These are phyloP conservation scores for Crataegus laevigata DNA, from an alignment of 306 rosid species.

Conservation along the genomic window DNA sequence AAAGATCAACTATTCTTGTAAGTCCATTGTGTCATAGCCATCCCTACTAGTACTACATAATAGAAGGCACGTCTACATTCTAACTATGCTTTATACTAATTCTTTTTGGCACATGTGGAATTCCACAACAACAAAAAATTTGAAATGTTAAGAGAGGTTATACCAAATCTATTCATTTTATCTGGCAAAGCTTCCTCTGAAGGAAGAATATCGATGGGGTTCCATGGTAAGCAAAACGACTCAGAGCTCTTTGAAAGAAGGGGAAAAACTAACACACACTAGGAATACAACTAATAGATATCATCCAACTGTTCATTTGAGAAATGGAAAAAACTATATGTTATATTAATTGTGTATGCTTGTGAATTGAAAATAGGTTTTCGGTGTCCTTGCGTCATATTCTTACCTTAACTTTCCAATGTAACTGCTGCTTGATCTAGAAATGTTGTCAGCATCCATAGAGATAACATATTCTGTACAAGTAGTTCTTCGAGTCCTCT, in stretches of 20 bases:
- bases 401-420: slow-evolving; percentile 77
- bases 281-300: background rate
- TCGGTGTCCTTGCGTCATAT: background rate
- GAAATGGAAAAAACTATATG: background rate
- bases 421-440: slow-evolving; percentile 82
- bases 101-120: background rate
- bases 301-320: background rate
- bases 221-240: background rate
- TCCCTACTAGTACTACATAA: background rate
- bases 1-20: background rate
- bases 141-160: background rate
- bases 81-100: background rate
- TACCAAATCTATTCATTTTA: background rate
- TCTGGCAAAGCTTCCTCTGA: background rate
- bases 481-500: slow-evolving; percentile 78
- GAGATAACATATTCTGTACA: slow-evolving; percentile 90
- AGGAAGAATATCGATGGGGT: background rate
- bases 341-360: background rate
- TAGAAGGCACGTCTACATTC: background rate
- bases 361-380: background rate
- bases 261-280: background rate
- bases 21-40: background rate
- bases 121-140: background rate
- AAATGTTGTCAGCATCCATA: slow-evolving; percentile 80
- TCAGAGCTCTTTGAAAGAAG: background rate